phyloP scores from a whole-genome alignment of 768 basidiomycete genomes.

The Lentinula sp. region DNA sequence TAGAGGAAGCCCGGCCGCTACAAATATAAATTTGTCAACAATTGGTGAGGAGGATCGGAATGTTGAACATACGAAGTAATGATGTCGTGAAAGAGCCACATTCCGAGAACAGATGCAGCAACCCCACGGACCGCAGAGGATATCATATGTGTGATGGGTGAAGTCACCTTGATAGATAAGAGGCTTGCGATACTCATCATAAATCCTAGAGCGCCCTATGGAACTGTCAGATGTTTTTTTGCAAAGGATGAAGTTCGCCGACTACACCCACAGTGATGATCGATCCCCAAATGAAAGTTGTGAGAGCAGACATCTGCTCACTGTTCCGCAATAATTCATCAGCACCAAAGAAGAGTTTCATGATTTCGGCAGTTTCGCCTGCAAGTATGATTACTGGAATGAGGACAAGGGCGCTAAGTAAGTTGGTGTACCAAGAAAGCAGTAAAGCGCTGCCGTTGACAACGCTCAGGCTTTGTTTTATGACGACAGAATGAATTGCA shows the following conservation, averaged over 20 bases:
- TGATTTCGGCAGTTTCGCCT: conserved; percentile 67
- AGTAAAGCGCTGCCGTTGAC: conserved; percentile 82
- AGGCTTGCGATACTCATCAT: conserved; percentile 91
- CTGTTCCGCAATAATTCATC: conserved; percentile 29
- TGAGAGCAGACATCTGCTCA: conserved; percentile 39
- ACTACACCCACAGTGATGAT: conserved; percentile 57
- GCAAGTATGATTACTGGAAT: conserved; percentile 66
- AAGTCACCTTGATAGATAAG: conserved; percentile 94
- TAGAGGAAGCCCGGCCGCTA: conserved; percentile 79
- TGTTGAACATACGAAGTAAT: conserved; percentile 60
- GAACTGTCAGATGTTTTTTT: neutral
- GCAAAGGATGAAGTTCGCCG: neutral
- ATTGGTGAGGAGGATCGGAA: neutral
- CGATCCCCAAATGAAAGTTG: conserved; percentile 76
- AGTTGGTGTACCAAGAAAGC: conserved; percentile 90
- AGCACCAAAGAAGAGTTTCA: conserved; percentile 50
- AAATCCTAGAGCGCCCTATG: conserved; percentile 82
- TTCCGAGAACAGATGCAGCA: conserved; percentile 77
- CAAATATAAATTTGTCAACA: neutral
- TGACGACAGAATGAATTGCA: conserved; percentile 87
- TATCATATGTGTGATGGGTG: conserved; percentile 96
- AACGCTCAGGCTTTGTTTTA: conserved; percentile 77
- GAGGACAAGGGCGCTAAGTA: conserved; percentile 68
- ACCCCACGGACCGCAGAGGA: conserved; percentile 95
- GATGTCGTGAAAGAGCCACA: conserved; percentile 76